A percentile compares a stretch with the other conserved stretches of the same genome.
These are phyloP conservation scores for Acanthamoeba royreba DNA, from an alignment of 208 protist genomes.

Conservation along the genomic window DNA sequence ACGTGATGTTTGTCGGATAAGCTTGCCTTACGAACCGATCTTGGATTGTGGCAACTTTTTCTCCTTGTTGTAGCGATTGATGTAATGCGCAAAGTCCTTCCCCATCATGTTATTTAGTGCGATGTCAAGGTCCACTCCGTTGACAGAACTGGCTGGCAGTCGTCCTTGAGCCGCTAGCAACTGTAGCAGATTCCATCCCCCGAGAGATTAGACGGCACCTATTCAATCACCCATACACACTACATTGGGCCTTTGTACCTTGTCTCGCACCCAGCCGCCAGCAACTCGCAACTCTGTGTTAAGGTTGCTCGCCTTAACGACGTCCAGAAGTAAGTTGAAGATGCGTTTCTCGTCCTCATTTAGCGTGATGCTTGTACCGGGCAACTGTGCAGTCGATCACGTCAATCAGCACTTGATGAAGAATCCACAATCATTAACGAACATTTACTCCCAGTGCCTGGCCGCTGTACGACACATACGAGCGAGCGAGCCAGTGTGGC, in stretches of 20 bases:
- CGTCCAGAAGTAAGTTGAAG: neutral
- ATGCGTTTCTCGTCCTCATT: neutral
- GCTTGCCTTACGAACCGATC: neutral
- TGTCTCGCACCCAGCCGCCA: conserved; percentile 99
- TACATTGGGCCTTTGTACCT: conserved; percentile 47
- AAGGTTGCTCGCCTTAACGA: neutral
- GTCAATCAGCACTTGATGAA: too few species aligned
- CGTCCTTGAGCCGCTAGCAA: too few species aligned
- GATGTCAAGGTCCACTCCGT: conserved; percentile 88
- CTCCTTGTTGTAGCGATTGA: conserved; percentile 62
- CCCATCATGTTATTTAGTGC: conserved; percentile 90
- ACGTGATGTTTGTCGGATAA: neutral
- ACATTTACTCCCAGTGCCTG: too few species aligned
- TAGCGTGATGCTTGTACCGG: neutral
- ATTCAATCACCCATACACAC: neutral
- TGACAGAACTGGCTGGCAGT: too few species aligned
- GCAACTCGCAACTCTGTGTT: conserved; percentile 72
- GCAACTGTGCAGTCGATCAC: too few species aligned
- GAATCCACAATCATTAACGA: too few species aligned
- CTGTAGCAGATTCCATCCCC: neutral
- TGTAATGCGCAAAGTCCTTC: conserved; percentile 86
- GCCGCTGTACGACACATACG: too few species aligned
- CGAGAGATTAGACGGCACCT: neutral
- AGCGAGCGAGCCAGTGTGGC: too few species aligned
- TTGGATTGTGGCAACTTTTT: neutral